phyloP scores from a whole-genome alignment of 179 eudicot species.

The Patellifolia procumbens region DNA sequence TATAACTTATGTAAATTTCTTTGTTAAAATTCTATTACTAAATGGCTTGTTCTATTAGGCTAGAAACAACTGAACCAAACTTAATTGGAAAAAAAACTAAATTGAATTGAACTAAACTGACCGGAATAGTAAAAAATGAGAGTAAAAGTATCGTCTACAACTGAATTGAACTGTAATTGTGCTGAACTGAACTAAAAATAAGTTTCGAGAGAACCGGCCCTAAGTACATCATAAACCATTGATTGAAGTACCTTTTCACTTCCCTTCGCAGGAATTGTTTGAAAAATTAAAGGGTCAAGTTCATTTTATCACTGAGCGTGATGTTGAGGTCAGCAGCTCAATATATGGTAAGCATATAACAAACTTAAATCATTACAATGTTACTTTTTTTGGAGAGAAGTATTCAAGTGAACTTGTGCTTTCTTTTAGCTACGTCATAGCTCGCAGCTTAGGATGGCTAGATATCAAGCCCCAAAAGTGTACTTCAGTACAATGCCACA shows the following conservation, averaged over 20 bases:
- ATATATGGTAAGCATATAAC: neutral
- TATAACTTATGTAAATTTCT: neutral
- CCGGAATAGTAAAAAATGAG: too few species aligned
- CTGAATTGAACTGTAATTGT: too few species aligned
- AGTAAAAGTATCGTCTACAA: too few species aligned
- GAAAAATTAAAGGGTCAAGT: neutral
- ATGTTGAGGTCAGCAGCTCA: neutral
- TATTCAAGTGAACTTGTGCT: slow-evolving; percentile 4
- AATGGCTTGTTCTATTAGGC: too few species aligned
- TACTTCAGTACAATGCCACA: slow-evolving; percentile 25
- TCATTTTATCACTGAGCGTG: neutral
- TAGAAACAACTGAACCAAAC: too few species aligned
- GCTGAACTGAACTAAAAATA: too few species aligned
- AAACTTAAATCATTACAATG: neutral
- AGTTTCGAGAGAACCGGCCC: too few species aligned
- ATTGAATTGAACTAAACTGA: too few species aligned
- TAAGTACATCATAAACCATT: neutral
- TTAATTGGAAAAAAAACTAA: too few species aligned
- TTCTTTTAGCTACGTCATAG: slow-evolving; percentile 7
- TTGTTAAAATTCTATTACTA: neutral
- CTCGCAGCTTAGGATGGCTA: slow-evolving; percentile 13
- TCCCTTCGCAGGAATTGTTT: slow-evolving; percentile 1
- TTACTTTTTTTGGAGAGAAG: neutral
- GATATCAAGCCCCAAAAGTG: slow-evolving; percentile 26
- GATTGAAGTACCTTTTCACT: neutral